Conservation (phyloP, 2,329 filamentous ascomycete species). For the Xylaria sp. region DNA sequence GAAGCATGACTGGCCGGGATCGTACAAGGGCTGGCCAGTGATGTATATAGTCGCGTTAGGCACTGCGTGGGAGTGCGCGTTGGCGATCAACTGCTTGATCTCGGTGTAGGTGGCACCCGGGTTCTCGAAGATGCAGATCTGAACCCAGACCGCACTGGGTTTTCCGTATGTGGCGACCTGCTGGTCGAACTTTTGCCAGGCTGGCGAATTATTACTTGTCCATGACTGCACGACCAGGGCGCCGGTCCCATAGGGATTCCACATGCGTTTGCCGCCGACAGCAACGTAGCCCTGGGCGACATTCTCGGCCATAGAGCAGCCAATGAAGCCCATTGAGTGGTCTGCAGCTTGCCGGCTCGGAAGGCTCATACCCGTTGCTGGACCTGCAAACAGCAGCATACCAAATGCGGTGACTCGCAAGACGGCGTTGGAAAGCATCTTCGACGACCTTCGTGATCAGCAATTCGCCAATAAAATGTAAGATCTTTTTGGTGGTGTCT, state of each 20-base stretch:
- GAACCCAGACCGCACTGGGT: slow-evolving; percentile 44
- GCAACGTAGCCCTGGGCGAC: slow-evolving; percentile 47
- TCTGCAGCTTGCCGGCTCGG: slow-evolving; percentile 18
- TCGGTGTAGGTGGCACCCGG: slow-evolving; percentile 46
- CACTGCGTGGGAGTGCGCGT: slow-evolving; percentile 44
- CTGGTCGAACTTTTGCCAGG: slow-evolving; percentile 44
- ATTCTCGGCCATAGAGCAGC: slow-evolving; percentile 48
- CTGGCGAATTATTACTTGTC: slow-evolving; percentile 42
- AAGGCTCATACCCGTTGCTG: not conserved
- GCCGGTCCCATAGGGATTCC: slow-evolving; percentile 46
- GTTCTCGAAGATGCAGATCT: slow-evolving; percentile 48
- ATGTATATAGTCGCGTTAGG: slow-evolving; percentile 44
- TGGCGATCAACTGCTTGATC: slow-evolving; percentile 45
- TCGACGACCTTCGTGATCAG: not conserved
- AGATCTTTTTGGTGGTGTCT: not conserved
- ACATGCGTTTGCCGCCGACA: slow-evolving; percentile 42
- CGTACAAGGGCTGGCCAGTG: slow-evolving; percentile 48
- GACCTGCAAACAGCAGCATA: not conserved
- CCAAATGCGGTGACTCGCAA: not conserved
- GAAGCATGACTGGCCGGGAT: slow-evolving; percentile 32
- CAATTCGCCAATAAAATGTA: not conserved
- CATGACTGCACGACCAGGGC: slow-evolving; percentile 47
- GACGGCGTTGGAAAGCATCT: slow-evolving; percentile 15
- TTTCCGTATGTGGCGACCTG: slow-evolving; percentile 41
- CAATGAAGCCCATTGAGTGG: slow-evolving; percentile 47